Evolutionary conservation across 2,329 filamentous ascomycete species (phyloP), one percentile per base, ranked within the genome.

Genomic region (Scedosporium apiospermum): DNA sequence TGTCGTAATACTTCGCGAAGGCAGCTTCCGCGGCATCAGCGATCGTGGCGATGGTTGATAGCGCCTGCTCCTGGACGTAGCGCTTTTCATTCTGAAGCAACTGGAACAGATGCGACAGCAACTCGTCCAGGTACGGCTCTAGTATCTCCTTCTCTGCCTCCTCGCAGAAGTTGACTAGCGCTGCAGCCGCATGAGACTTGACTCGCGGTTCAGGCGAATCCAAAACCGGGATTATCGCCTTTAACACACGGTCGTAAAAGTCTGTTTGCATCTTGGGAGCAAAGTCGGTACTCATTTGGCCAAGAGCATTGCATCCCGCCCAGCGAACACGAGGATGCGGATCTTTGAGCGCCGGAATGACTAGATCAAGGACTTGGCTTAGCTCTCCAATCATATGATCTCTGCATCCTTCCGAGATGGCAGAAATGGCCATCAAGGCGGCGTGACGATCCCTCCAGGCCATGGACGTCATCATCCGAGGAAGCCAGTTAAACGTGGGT

Each of bases 261-360:
- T 96, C 95, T 68, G 91, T 89, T 76, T 99, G 95, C 93, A 99
- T 98, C 10, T 90, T 96, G 12, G 93, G 93, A 12, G 96, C 93
- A 74, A 99, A 99, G 72, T 99, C 95, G 38, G 95, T 99, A 78
- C 93, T 98, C 95, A 99, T 99, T 76, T 99, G 95, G 30, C 95
- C 95, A n/a, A 99, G 83, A 51, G 95, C 95, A 72, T 99, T 98
- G 80, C 95, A 99, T 41, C 93, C 95, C 61, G 95, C 95, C 88
- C 96, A 99, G 69, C 93, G 88, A 62, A 99, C 95, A 71, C 95
- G 90, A 49, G 95, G 90, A 72, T 99, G 95, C 46, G 89, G 84
- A 71, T 99, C 93, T 69, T 88, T 87, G 42, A 99, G 82, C 42
- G 93, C 90, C 16, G 95, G 95, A 59, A 97, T 86, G n/a, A 99